Base-by-base conservation (phyloP, 768 basidiomycete genomes). In the Cystofilobasidium bisporidii region DNA sequence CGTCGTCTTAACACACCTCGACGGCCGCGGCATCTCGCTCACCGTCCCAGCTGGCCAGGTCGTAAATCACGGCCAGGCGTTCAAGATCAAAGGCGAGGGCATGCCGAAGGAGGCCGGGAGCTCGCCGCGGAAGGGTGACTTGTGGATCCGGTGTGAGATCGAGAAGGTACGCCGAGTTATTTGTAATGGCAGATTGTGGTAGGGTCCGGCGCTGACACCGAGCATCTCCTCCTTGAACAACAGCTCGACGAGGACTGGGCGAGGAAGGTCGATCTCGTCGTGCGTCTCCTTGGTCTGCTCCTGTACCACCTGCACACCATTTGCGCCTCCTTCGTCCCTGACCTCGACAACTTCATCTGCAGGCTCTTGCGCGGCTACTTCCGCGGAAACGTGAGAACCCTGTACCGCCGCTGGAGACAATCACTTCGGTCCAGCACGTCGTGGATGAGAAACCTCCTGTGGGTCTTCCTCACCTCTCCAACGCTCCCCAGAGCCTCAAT, bases 1-100 rank as follows among this genome's bases (percentile, higher is more conserved):
- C 32, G 86, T 97, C 70, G 78, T 96, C 28, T 79, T 99, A 66
- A 88, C 86, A 10, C 94, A 99, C 76, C 81, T 99, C 36, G 94
- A 99, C 74, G 92, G 92, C 14, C 84, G 91, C 18, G 91, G 91
- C n/a, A 81, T 97, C 61, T 84, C 84, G 43, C 83, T 96, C 17
- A 78, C 84, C 0, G 86, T 84, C 71, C 88, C 88, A 6, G 81
- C 83, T 0, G 85, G 86, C 11, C 43, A 61, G 30, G 30, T 58
- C 24, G 45, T 69, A 33, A 87, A 86, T 75, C 69, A 71, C 2
- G 78, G 79, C 0, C 75, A 77, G 70, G 65, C 76, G 43, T 83
- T 92, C 33, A 83, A 87, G 22, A 73, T 96, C 43, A 82, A 84
- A 2, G 86, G 85, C 15, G 92, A 97, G 77, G 93, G 94, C 45